These are phyloP conservation scores for Craspedostauros australis DNA, from an alignment of 108 stramenopile species.

Conservation along the genomic window DNA sequence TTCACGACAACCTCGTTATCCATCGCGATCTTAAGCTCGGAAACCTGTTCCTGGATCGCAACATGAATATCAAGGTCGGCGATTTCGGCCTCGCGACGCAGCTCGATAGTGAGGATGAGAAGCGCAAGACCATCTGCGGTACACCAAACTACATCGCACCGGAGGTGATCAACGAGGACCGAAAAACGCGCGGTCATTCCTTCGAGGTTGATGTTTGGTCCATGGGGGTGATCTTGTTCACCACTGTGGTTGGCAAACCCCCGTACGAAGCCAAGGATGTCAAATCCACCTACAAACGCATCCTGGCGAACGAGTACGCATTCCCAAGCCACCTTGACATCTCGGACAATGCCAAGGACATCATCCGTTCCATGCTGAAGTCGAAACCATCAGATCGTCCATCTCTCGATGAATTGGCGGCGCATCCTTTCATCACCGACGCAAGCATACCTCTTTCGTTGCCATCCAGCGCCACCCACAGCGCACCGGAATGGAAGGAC, in stretches of 20 bases:
- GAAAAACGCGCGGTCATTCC: conserved; percentile 85
- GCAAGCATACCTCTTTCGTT: conserved; percentile 48
- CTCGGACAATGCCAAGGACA: conserved; percentile 69
- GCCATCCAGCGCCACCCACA: conserved; percentile 44
- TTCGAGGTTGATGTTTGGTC: conserved; percentile 98
- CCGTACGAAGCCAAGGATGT: conserved; percentile 98
- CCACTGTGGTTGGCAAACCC: conserved; percentile 93
- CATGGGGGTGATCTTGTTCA: conserved; percentile 96
- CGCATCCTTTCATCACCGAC: conserved; percentile 81
- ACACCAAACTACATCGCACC: conserved; percentile 99
- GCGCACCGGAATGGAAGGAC: conserved; percentile 60
- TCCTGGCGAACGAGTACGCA: conserved; percentile 87
- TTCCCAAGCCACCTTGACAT: conserved; percentile 80
- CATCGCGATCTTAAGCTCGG: conserved; percentile 99
- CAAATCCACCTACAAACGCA: conserved; percentile 96
- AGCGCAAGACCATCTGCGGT: conserved; percentile 96
- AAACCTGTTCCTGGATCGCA: conserved; percentile 91
- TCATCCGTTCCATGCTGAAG: conserved; percentile 89
- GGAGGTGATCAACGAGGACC: conserved; percentile 90
- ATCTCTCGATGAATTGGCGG: conserved; percentile 53
- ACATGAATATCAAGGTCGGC: conserved; percentile 79
- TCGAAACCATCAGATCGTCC: conserved; percentile 83
- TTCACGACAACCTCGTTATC: conserved; percentile 89
- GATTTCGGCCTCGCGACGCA: conserved; percentile 97
- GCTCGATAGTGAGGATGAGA: conserved; percentile 77